Evolutionary conservation across 1,139 yeast genomes (phyloP).

Genomic region (Pichia cactophila): DNA sequence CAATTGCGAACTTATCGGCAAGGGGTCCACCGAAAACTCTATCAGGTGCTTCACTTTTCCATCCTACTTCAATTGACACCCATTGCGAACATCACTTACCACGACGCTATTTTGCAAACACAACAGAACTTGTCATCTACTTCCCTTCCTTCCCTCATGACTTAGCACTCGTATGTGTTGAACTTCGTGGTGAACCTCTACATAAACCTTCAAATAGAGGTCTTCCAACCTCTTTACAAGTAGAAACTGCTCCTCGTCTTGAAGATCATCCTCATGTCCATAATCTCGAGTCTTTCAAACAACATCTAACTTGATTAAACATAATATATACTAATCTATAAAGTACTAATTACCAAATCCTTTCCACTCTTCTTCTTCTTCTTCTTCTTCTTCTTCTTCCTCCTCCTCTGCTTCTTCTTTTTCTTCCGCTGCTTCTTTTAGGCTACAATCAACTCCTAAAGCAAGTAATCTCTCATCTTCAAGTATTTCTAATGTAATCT

Average conservation of each 20-base stretch:
- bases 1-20: background rate
- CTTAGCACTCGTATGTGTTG: background rate
- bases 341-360: slow-evolving; percentile 21
- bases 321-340: background rate
- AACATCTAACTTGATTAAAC: too few species aligned
- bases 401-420: slow-evolving; percentile 22
- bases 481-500: slow-evolving; percentile 59
- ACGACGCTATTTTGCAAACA: background rate
- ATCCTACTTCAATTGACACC: background rate
- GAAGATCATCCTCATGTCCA: background rate
- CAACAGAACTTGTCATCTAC: background rate
- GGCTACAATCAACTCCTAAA: slow-evolving; percentile 54
- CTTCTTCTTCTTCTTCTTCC: slow-evolving; percentile 30
- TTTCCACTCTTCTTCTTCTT: slow-evolving; percentile 34
- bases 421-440: slow-evolving; percentile 19
- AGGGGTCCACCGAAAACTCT: background rate
- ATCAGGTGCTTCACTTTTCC: background rate
- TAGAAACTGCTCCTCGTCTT: background rate
- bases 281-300: background rate
- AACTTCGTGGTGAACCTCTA: background rate
- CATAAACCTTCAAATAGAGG: background rate
- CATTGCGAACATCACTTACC: background rate
- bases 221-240: background rate
- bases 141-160: background rate
- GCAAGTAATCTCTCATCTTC: slow-evolving; percentile 52